Conservation (phyloP, 805 yeast genomes). For the Torulaspora delbrueckii region DNA sequence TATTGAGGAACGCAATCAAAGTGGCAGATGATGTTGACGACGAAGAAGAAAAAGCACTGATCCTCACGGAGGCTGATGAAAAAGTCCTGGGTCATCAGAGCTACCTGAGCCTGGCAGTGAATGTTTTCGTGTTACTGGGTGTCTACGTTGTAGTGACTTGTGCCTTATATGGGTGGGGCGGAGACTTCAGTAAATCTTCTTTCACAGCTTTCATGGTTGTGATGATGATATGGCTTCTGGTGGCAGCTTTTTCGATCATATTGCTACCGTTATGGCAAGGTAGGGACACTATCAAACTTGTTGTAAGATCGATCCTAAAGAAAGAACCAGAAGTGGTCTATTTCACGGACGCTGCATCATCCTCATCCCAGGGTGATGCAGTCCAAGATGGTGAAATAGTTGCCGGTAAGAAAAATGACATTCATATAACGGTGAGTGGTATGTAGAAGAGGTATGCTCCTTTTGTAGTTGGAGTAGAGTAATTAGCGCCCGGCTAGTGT, state of each 20-base stretch:
- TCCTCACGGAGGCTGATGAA: constrained; percentile 20
- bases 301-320: constrained; percentile 2
- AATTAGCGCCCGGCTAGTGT: no score
- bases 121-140: constrained; percentile 32
- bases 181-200: constrained; percentile 35
- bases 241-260: constrained; percentile 37
- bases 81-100: constrained; percentile 36
- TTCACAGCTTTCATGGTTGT: constrained; percentile 38
- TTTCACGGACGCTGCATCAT: neutral
- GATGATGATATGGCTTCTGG: constrained; percentile 37
- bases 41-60: constrained; percentile 32
- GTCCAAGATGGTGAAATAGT: neutral
- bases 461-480: no score
- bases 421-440: neutral
- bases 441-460: constrained; percentile 28
- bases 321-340: neutral
- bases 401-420: neutral
- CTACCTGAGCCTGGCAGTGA: constrained; percentile 39
- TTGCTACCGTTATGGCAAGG: constrained; percentile 39
- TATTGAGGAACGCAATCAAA: constrained; percentile 20
- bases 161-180: constrained; percentile 35
- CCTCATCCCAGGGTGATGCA: neutral
- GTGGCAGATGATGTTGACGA: constrained; percentile 38
- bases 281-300: constrained; percentile 14
- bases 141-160: constrained; percentile 34